Conservation (phyloP, 495 filamentous ascomycete genomes). For the Penicillium desertorum region DNA sequence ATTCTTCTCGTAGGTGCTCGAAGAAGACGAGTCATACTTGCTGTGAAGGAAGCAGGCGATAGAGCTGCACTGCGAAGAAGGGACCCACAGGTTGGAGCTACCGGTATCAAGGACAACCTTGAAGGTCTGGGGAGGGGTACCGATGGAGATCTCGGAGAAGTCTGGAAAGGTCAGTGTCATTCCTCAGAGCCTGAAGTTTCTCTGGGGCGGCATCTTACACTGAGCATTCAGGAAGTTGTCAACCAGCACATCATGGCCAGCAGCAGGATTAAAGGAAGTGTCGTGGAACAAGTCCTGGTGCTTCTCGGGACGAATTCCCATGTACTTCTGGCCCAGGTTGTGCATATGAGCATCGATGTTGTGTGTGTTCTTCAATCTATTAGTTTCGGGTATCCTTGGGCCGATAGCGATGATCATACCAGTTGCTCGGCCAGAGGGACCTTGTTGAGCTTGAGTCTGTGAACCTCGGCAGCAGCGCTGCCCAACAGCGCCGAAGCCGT, state of each 20-base stretch:
- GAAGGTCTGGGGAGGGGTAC: conserved; percentile 89
- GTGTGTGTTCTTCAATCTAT: conserved; percentile 59
- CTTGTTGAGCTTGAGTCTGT: conserved; percentile 98
- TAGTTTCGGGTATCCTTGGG: conserved; percentile 12
- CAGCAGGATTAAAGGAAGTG: conserved; percentile 61
- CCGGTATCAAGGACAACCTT: conserved; percentile 99
- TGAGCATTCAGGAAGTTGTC: conserved; percentile 99
- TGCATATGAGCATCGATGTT: conserved; percentile 79
- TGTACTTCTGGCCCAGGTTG: conserved; percentile 78
- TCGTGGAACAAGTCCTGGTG: conserved; percentile 78
- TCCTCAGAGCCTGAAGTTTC: background rate
- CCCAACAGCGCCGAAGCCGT: conserved; percentile 80
- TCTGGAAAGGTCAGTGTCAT: conserved; percentile 54
- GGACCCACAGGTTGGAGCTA: conserved; percentile 99
- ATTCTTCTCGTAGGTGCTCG: conserved; percentile 91
- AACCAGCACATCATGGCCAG: conserved; percentile 80
- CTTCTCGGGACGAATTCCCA: conserved; percentile 72
- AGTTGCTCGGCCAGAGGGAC: conserved; percentile 89
- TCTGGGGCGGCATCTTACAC: conserved; percentile 59
- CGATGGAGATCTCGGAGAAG: conserved; percentile 93
- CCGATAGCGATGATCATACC: conserved; percentile 52
- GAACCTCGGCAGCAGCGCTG: conserved; percentile 76
- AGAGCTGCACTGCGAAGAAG: conserved; percentile 82
- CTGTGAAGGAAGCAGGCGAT: conserved; percentile 98
- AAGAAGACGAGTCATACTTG: conserved; percentile 91